These are phyloP conservation scores for Aurifilum marmelostoma DNA, from an alignment of 2,329 filamentous ascomycete genomes.

Conservation along the genomic window DNA sequence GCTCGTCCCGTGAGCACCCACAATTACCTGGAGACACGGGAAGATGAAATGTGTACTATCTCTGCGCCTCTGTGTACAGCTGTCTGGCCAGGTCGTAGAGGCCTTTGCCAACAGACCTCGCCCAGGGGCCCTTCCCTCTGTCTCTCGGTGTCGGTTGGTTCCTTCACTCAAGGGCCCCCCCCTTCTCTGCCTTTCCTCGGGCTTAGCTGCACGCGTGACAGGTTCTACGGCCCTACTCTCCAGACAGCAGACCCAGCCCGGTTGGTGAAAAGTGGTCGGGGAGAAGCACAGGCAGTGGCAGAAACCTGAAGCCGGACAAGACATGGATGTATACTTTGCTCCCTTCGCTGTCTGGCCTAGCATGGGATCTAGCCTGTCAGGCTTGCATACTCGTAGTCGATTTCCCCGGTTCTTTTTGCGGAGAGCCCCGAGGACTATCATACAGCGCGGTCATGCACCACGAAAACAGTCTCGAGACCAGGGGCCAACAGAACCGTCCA, in stretches of 20 bases:
- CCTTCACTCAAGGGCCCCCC: background rate
- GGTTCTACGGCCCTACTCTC: background rate
- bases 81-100: background rate
- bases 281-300: background rate
- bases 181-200: background rate
- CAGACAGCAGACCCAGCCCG: background rate
- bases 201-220: background rate
- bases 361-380: background rate
- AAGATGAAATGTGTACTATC: slow-evolving; percentile 1
- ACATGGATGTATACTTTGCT: background rate
- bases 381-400: background rate
- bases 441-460: background rate
- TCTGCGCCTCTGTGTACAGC: slow-evolving; percentile 9
- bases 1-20: background rate
- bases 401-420: background rate
- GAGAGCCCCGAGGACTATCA: too few relatives aligned
- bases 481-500: background rate
- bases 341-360: background rate
- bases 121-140: background rate
- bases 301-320: background rate
- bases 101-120: background rate
- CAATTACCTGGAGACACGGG: background rate
- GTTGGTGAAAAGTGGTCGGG: background rate
- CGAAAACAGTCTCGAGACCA: background rate
- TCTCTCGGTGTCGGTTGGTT: background rate